Evolutionary conservation across 257 asterid genomes (phyloP).

Genomic region (Osmanthus fragrans): DNA sequence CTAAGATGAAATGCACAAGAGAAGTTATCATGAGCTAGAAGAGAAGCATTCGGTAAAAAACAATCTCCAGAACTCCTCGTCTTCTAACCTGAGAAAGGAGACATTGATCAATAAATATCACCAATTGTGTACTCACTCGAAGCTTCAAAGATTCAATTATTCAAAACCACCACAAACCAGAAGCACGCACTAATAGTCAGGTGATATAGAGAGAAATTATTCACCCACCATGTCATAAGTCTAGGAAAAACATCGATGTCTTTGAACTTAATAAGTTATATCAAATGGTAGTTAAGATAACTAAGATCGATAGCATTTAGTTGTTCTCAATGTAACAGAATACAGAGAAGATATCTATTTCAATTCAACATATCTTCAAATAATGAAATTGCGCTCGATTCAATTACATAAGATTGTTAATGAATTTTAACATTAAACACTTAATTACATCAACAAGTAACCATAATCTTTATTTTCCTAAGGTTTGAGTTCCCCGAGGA

Average conservation of each 20-base stretch:
- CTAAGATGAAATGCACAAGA: constrained; percentile 24
- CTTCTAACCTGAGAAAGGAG: constrained; percentile 25
- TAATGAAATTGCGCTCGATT: background rate
- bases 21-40: constrained; percentile 32
- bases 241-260: background rate
- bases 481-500: background rate
- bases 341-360: background rate
- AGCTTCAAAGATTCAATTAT: background rate
- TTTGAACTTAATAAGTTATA: background rate
- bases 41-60: background rate
- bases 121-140: background rate
- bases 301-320: background rate
- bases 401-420: background rate
- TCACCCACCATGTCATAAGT: background rate
- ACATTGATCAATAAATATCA: constrained; percentile 3
- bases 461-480: background rate
- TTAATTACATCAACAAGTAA: background rate
- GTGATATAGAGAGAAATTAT: background rate
- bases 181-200: background rate
- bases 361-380: background rate
- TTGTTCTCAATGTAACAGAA: background rate
- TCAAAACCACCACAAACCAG: background rate
- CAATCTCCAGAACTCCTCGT: constrained; percentile 11
- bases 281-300: background rate
- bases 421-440: background rate